Conservation (phyloP, 1,139 yeast species). For the Nakaseomyces uthaithaninus region DNA sequence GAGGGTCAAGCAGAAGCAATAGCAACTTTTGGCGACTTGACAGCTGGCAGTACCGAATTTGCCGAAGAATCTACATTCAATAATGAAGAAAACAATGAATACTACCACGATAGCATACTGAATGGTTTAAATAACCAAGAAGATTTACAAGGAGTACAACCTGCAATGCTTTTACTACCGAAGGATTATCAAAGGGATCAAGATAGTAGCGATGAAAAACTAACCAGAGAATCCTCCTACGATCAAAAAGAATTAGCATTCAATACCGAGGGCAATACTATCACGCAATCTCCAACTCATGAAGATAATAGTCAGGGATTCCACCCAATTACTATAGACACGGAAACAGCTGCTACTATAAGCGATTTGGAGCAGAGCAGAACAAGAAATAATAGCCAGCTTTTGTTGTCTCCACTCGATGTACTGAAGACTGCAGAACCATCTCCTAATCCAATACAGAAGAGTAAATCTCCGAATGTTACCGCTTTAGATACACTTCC, state of each 20-base stretch:
- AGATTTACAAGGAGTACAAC: background rate
- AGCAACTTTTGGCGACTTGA: background rate
- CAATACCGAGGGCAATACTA: background rate
- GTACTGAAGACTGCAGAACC: slow-evolving; percentile 4
- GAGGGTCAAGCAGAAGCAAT: background rate
- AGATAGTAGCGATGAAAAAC: background rate
- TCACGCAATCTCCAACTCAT: background rate
- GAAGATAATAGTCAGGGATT: background rate
- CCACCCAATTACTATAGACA: background rate
- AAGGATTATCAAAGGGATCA: slow-evolving; percentile 19
- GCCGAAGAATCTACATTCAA: slow-evolving; percentile 1
- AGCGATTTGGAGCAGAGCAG: background rate
- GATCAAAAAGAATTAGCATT: slow-evolving; percentile 2
- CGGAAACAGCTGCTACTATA: background rate
- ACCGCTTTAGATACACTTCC: slow-evolving; percentile 9
- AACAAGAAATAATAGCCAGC: background rate
- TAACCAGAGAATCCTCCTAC: background rate
- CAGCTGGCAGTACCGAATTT: background rate
- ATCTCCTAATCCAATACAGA: slow-evolving; percentile 8
- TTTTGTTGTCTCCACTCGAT: slow-evolving; percentile 4
- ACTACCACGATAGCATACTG: background rate
- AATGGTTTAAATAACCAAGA: background rate
- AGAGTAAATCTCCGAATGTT: slow-evolving; percentile 9
- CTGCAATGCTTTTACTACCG: slow-evolving; percentile 27
- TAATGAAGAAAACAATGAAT: background rate